phyloP scores from a whole-genome alignment of 2,329 filamentous ascomycete species.

The Penicillium brasilianum region DNA sequence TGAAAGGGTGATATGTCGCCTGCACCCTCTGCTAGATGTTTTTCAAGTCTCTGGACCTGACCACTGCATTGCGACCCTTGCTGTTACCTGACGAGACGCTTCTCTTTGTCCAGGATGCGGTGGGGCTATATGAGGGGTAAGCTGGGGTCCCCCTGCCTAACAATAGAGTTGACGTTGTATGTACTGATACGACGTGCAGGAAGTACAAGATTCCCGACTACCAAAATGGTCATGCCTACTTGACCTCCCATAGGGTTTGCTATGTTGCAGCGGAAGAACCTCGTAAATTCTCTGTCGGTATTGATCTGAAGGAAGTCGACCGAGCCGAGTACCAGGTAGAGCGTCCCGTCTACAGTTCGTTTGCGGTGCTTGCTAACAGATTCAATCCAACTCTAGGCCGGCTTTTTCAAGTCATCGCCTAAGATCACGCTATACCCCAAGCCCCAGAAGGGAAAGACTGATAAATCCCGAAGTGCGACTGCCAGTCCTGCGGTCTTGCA shows the following conservation, averaged over 20 bases:
- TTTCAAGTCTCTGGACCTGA: slow-evolving; percentile 92
- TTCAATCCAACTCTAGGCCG: slow-evolving; percentile 61
- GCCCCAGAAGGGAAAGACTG: slow-evolving; percentile 67
- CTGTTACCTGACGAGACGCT: slow-evolving; percentile 92
- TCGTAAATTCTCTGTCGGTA: slow-evolving; percentile 78
- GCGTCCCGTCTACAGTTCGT: neutral
- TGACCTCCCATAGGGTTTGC: slow-evolving; percentile 94
- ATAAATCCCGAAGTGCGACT: slow-evolving; percentile 58
- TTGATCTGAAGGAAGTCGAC: slow-evolving; percentile 91
- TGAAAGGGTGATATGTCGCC: slow-evolving; percentile 1
- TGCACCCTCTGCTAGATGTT: slow-evolving; percentile 76
- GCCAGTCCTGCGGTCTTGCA: slow-evolving; percentile 40
- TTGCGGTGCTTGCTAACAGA: slow-evolving; percentile 1
- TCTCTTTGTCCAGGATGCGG: slow-evolving; percentile 95
- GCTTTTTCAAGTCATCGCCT: slow-evolving; percentile 91
- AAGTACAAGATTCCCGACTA: slow-evolving; percentile 95
- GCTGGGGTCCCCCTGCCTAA: slow-evolving; percentile 38
- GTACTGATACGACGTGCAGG: slow-evolving; percentile 53
- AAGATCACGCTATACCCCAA: slow-evolving; percentile 92
- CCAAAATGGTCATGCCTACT: slow-evolving; percentile 93
- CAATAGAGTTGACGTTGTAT: slow-evolving; percentile 16
- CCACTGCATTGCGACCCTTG: slow-evolving; percentile 90
- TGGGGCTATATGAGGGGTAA: slow-evolving; percentile 96
- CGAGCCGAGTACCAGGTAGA: slow-evolving; percentile 83
- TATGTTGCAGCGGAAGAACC: slow-evolving; percentile 91